These are phyloP conservation scores for Thielaviopsis euricoi DNA, from an alignment of 2,329 filamentous ascomycete species.

Conservation along the genomic window DNA sequence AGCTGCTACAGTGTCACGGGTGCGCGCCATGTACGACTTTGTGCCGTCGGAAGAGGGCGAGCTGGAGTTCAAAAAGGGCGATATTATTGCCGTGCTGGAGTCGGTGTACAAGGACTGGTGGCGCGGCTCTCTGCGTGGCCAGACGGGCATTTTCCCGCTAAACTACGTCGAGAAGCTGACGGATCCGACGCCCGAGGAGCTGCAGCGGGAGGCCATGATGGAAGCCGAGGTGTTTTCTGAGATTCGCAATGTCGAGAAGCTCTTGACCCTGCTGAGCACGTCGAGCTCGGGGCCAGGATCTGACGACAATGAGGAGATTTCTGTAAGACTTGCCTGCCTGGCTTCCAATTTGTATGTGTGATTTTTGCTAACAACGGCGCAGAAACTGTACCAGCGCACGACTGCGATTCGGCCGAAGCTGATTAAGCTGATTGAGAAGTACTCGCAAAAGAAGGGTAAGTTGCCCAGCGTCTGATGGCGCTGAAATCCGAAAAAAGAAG, in stretches of 20 bases:
- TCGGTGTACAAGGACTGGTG: conserved; percentile 99
- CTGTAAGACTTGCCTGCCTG: conserved; percentile 30
- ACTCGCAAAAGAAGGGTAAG: conserved; percentile 93
- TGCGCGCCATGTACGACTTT: conserved; percentile 89
- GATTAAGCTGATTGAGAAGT: conserved; percentile 96
- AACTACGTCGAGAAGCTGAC: conserved; percentile 98
- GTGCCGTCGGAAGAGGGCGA: conserved; percentile 86
- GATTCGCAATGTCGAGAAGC: conserved; percentile 47
- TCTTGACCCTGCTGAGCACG: conserved; percentile 81
- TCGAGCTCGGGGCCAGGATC: conserved; percentile 64
- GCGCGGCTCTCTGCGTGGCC: conserved; percentile 85
- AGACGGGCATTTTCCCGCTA: conserved; percentile 93
- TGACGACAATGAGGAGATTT: conserved; percentile 95
- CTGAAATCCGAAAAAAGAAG: neutral
- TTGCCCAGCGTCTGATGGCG: no score
- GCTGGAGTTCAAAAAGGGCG: conserved; percentile 88
- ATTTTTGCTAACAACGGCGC: neutral
- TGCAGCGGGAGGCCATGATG: conserved; percentile 92
- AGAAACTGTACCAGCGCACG: conserved; percentile 80
- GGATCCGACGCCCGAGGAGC: conserved; percentile 83
- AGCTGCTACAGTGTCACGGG: conserved; percentile 86
- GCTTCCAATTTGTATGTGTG: neutral
- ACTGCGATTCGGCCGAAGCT: conserved; percentile 88
- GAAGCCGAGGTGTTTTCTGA: conserved; percentile 55
- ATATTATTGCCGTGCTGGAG: conserved; percentile 92